Base-by-base conservation (phyloP, 306 rosid species). In the Cyamopsis tetragonoloba region DNA sequence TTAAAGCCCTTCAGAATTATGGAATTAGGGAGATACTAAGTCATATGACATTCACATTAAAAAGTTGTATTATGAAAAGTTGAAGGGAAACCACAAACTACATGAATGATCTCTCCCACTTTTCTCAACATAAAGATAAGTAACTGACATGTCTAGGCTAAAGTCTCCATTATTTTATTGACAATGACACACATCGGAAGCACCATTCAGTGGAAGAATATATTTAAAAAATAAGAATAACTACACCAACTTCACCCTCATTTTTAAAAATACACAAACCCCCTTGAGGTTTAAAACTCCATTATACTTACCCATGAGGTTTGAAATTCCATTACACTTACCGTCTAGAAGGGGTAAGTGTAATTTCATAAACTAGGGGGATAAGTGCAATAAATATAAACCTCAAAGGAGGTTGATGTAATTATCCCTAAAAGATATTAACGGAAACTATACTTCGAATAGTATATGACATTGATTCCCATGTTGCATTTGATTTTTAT, bases 1-100 rank as follows among this genome's bases (percentile, higher is more conserved):
- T 82, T 86, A 93, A 73, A 75, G 99, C 97, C 90, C 97, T 92
- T 67, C 60, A 70, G 30, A 82, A 62, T 59, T 63, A 23, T 8
- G 62, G 38, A 71, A 34, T 35, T 47, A 31, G 14, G 8, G 44
- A 79, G 54, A 59, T 20, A 48, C 27, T 31, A 31, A 60, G 62
- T 54, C 22, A 61, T 31, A 43, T 2, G 57, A 42, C 23, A 67
- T 60, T 35, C 11, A 43, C n/a, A 80, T 4, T 48, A n/a, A 28
- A 72, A 55, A 50, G 11, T 19, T 13, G 23, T 2, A 50, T 14
- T 34, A 19, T 71, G 41, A 54, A 31, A 51, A 47, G 55, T 30
- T 46, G 13, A 47, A 41, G 68, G 22, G 14, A 44, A 32, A n/a
- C 5, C 7, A 22, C 53, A 11, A 20, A 51, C 38, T 17, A n/a